A percentile compares a stretch with the other conserved stretches of the same genome.
Evolutionary conservation across 2,329 filamentous ascomycete species (phyloP).

Genomic region (Simplicillium aogashimaense): DNA sequence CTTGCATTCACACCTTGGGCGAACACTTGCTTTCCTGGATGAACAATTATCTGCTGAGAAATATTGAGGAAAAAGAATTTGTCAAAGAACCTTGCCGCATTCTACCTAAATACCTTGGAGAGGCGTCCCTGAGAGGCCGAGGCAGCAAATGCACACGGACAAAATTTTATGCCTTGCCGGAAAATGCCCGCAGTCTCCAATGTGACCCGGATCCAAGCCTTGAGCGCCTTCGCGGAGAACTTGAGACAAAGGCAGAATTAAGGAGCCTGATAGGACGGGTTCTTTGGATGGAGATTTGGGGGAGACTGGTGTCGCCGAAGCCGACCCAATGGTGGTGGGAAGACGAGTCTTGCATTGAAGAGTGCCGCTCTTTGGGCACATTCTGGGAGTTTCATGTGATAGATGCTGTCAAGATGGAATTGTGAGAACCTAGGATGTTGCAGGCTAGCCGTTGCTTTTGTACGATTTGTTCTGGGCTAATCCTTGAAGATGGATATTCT

Average conservation of each 20-base stretch:
- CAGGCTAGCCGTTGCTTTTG: too few species aligned
- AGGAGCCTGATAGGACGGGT: conserved; percentile 42
- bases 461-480: too few species aligned
- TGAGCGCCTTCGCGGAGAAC: conserved; percentile 13
- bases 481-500: too few species aligned
- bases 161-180: conserved; percentile 36
- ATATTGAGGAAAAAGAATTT: conserved; percentile 47
- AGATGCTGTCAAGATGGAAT: conserved; percentile 38
- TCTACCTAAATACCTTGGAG: conserved; percentile 48
- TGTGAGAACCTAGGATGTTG: background rate
- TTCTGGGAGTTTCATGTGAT: conserved; percentile 50
- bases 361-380: conserved; percentile 44
- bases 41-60: conserved; percentile 47
- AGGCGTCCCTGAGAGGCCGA: conserved; percentile 38
- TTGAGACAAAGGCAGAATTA: conserved; percentile 33
- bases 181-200: conserved; percentile 14
- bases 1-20: conserved; percentile 44
- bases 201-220: conserved; percentile 12
- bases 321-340: conserved; percentile 51
- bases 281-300: conserved; percentile 55
- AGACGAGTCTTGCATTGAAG: conserved; percentile 39
- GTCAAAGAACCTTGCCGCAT: conserved; percentile 49
- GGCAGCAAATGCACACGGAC: conserved; percentile 37
- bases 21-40: conserved; percentile 51
- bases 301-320: conserved; percentile 34